A percentile compares a stretch with the other conserved stretches of the same genome.
Conservation (phyloP, 1,284 basidiomycete genomes). For the Leccinum subfulvum region DNA sequence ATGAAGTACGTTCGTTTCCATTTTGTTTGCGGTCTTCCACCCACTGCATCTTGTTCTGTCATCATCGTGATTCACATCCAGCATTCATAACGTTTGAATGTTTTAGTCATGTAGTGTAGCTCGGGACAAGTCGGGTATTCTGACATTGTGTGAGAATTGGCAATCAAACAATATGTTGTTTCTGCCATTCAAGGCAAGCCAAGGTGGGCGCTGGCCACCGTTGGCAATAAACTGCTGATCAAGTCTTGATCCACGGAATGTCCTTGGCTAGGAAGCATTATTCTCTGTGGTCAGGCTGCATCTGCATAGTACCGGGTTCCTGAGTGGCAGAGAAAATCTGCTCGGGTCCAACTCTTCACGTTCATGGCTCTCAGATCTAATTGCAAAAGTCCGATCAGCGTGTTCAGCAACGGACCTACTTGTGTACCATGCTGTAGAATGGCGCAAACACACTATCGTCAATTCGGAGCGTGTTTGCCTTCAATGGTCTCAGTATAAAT, state of each 20-base stretch:
- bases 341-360: constrained; percentile 2
- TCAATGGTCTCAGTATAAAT: constrained; percentile 23
- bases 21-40: constrained; percentile 15
- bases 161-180: constrained; percentile 5
- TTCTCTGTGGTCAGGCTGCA: background rate
- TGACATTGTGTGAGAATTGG: constrained; percentile 8
- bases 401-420: constrained; percentile 9
- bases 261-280: background rate
- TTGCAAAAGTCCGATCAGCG: background rate
- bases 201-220: constrained; percentile 7
- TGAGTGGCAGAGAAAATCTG: background rate
- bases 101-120: constrained; percentile 31
- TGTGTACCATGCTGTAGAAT: constrained; percentile 26
- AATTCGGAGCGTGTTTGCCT: background rate
- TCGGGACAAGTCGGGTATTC: constrained; percentile 11
- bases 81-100: constrained; percentile 25
- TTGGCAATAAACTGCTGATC: constrained; percentile 8
- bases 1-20: constrained; percentile 15
- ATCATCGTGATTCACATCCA: constrained; percentile 18
- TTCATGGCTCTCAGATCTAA: background rate
- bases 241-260: background rate
- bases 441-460: background rate
- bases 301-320: background rate
- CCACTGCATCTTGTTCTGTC: constrained; percentile 5
- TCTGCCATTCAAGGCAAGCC: background rate